These are phyloP conservation scores for Hypomontagnella monticulosa DNA, from an alignment of 495 filamentous ascomycete species.

Conservation along the genomic window DNA sequence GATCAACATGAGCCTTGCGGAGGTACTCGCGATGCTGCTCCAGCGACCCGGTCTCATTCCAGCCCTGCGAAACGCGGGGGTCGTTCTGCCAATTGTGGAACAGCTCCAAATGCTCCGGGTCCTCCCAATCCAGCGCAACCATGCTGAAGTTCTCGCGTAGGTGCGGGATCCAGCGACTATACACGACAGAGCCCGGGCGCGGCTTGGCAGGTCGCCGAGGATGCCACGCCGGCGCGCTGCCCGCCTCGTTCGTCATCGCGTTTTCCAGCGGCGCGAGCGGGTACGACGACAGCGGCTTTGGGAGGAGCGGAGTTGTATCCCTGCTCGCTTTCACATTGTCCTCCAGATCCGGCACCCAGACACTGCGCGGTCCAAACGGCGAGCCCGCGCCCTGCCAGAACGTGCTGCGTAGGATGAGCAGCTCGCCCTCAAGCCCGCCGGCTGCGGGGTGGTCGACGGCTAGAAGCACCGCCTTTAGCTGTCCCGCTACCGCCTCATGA, in stretches of 20 bases:
- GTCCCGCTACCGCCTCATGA: constrained; percentile 52
- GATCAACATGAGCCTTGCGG: constrained; percentile 65
- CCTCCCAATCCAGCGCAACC: constrained; percentile 65
- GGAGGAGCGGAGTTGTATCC: constrained; percentile 33
- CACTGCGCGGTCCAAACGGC: constrained; percentile 68
- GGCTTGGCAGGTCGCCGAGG: constrained; percentile 70
- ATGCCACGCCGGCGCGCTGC: constrained; percentile 57
- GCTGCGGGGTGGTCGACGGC: constrained; percentile 59
- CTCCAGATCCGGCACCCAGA: constrained; percentile 61
- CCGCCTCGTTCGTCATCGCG: constrained; percentile 58
- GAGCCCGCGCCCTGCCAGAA: constrained; percentile 78
- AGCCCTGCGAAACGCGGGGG: constrained; percentile 72
- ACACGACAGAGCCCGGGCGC: constrained; percentile 66
- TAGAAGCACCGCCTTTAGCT: constrained; percentile 64
- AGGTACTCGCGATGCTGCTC: constrained; percentile 72
- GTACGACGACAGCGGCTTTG: constrained; percentile 59
- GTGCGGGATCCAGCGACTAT: constrained; percentile 75
- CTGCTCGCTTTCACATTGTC: not conserved
- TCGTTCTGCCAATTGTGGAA: constrained; percentile 79
- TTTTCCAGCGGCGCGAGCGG: constrained; percentile 65
- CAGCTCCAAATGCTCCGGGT: constrained; percentile 63
- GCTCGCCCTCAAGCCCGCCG: constrained; percentile 41
- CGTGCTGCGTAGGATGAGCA: constrained; percentile 58
- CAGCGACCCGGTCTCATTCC: constrained; percentile 72
- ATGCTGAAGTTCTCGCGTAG: constrained; percentile 73